Evolutionary conservation across 1,139 yeast species (phyloP).

Genomic region (Blastobotrys proliferans): DNA sequence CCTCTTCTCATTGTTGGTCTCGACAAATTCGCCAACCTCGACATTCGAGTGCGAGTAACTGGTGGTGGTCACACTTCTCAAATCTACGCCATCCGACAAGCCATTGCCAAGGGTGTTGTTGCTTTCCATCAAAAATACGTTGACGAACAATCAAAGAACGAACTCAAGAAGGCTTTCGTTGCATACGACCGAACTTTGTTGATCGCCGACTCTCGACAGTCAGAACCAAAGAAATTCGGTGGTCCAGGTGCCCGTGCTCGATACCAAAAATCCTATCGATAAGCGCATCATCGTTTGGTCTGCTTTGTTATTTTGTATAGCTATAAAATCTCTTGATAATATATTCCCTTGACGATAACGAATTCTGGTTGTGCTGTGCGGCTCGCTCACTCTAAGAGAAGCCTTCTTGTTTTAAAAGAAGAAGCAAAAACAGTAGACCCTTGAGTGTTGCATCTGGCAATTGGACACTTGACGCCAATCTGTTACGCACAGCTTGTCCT

Average conservation of each 20-base stretch:
- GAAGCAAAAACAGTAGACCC: no score
- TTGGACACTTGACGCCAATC: no score
- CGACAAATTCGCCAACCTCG: slow-evolving; percentile 97
- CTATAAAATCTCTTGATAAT: no score
- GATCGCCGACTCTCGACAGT: slow-evolving; percentile 99
- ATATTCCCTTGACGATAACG: no score
- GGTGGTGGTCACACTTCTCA: slow-evolving; percentile 99
- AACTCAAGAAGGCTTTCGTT: slow-evolving; percentile 96
- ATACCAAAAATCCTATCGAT: slow-evolving; percentile 99
- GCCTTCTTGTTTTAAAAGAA: no score
- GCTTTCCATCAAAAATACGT: slow-evolving; percentile 99
- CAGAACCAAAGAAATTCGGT: slow-evolving; percentile 99
- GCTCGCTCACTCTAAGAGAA: no score
- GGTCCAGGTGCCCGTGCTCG: slow-evolving; percentile 99
- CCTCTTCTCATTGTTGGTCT: slow-evolving; percentile 97
- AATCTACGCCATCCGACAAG: slow-evolving; percentile 99
- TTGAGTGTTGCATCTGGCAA: no score
- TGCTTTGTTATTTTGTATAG: background rate
- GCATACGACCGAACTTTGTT: slow-evolving; percentile 99
- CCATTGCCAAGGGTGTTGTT: slow-evolving; percentile 98
- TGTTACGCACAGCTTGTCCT: no score
- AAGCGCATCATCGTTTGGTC: slow-evolving; percentile 34
- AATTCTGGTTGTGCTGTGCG: no score
- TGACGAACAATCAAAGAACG: slow-evolving; percentile 99
- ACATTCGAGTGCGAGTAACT: slow-evolving; percentile 97